Evolutionary conservation across 306 rosid species (phyloP).

Genomic region (Canavalia gladiata): DNA sequence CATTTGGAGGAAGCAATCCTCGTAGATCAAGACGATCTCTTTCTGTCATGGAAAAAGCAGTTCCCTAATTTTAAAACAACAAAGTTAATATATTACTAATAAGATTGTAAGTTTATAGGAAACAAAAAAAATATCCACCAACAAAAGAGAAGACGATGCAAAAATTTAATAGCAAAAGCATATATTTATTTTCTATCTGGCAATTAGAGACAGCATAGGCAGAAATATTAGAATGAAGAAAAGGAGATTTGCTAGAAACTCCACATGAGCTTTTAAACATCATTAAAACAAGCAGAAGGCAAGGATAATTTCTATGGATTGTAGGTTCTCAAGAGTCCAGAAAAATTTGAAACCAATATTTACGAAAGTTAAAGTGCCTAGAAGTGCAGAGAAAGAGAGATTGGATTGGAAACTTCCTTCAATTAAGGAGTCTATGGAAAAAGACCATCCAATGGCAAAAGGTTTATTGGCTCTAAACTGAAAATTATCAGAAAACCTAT

Average conservation of each 20-base stretch:
- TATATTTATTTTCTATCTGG: slow-evolving; percentile 21
- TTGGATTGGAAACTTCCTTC: neutral
- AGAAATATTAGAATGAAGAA: slow-evolving; percentile 38
- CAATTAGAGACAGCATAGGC: slow-evolving; percentile 21
- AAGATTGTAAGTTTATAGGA: slow-evolving; percentile 18
- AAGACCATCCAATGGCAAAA: neutral
- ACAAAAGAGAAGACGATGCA: slow-evolving; percentile 1
- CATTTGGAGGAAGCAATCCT: slow-evolving; percentile 97
- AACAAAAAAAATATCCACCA: slow-evolving; percentile 27
- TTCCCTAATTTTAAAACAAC: slow-evolving; percentile 72
- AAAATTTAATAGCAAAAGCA: slow-evolving; percentile 37
- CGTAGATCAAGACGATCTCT: slow-evolving; percentile 99
- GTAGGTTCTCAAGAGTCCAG: slow-evolving; percentile 20
- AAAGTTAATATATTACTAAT: slow-evolving; percentile 41
- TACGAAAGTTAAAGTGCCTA: neutral
- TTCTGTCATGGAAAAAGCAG: slow-evolving; percentile 93
- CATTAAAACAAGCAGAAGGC: slow-evolving; percentile 33
- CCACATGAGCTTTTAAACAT: slow-evolving; percentile 21
- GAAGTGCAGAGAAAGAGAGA: neutral
- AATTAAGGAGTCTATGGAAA: neutral
- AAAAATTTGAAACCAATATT: slow-evolving; percentile 1
- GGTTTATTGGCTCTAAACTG: neutral
- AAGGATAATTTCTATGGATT: slow-evolving; percentile 12
- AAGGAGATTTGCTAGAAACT: slow-evolving; percentile 24
- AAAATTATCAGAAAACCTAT: neutral